Percentiles rank a stretch among this genome's conserved stretches.
These are phyloP conservation scores for Fusarium oxysporum DNA, from an alignment of 2,329 filamentous ascomycete species.

Conservation along the genomic window DNA sequence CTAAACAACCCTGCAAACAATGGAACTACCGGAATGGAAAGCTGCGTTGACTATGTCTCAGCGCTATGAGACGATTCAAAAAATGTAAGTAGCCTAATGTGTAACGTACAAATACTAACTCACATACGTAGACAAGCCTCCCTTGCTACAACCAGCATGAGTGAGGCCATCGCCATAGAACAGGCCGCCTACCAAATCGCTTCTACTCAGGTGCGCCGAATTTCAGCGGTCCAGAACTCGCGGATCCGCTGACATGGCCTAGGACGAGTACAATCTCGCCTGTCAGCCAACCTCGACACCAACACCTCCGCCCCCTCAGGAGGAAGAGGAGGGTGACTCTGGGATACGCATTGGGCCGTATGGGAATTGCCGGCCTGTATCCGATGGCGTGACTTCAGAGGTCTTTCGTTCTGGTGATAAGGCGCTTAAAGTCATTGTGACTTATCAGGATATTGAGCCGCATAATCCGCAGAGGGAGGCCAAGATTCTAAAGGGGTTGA, in stretches of 20 bases:
- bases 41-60: slow-evolving; percentile 66
- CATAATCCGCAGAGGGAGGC: slow-evolving; percentile 87
- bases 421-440: slow-evolving; percentile 88
- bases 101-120: background rate
- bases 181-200: slow-evolving; percentile 70
- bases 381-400: slow-evolving; percentile 80
- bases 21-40: slow-evolving; percentile 58
- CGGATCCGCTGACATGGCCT: slow-evolving; percentile 40
- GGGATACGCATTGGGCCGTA: slow-evolving; percentile 66
- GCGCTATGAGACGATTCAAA: slow-evolving; percentile 72
- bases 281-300: slow-evolving; percentile 48
- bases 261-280: slow-evolving; percentile 70
- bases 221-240: slow-evolving; percentile 27
- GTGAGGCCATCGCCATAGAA: slow-evolving; percentile 73
- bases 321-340: slow-evolving; percentile 22
- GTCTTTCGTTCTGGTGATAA: slow-evolving; percentile 76
- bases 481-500: slow-evolving; percentile 73
- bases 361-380: slow-evolving; percentile 64
- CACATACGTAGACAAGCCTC: slow-evolving; percentile 45
- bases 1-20: slow-evolving; percentile 10
- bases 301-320: slow-evolving; percentile 5
- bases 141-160: slow-evolving; percentile 47
- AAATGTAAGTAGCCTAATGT: slow-evolving; percentile 46
- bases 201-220: slow-evolving; percentile 64
- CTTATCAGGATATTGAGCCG: slow-evolving; percentile 78